Evolutionary conservation across 2,329 filamentous ascomycete genomes (phyloP), one percentile per base, ranked within the genome.

Genomic region (Neofusicoccum kwambonambiense): DNA sequence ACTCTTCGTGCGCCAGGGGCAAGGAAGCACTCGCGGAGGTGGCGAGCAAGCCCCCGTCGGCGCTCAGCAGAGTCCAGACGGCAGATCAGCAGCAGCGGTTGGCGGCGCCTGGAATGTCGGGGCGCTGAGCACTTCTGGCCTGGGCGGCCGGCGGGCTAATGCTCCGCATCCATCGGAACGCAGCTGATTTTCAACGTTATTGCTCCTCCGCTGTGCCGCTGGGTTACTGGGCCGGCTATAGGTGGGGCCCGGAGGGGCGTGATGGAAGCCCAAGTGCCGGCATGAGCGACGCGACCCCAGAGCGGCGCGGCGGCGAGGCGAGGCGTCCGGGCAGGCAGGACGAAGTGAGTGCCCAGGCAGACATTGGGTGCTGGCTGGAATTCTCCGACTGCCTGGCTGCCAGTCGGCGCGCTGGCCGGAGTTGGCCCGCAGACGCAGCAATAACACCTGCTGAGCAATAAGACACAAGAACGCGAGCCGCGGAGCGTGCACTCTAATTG

Each of bases 41-140:
- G 31, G 49, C 49, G 49, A 52, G 49, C 50, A 52, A 4, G 50
- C 27, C 31, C 34, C 7, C n/a, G 12, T 41, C 39, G 9, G 17
- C 13, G 47, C 22, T 31, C 47, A 51, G 47, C 47, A 13, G 22
- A 45, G 41, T 13, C 39, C 39, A 37, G 56, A 12, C 19, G 17
- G 56, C 42, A 47, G 39, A 57, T 60, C 56, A 37, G 27, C 56
- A 47, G 41, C 56, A 60, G 42, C 56, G 56, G 45, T 60, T 42
- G 56, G 11, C 41, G 37, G 15, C 17, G 56, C 31, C 15, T 35
- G 56, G 9, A 17, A 45, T 22, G 9, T 19, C n/a, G 8, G 27
- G 13, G 27, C 22, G 22, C 39, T 15, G 6, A 11, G 13, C 37
- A 15, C 37, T 39, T 11, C 37, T 11, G 9, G 27, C 12, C 19